These are phyloP conservation scores for Sporothrix pseudoabietina DNA, from an alignment of 2,329 filamentous ascomycete genomes.

Conservation along the genomic window DNA sequence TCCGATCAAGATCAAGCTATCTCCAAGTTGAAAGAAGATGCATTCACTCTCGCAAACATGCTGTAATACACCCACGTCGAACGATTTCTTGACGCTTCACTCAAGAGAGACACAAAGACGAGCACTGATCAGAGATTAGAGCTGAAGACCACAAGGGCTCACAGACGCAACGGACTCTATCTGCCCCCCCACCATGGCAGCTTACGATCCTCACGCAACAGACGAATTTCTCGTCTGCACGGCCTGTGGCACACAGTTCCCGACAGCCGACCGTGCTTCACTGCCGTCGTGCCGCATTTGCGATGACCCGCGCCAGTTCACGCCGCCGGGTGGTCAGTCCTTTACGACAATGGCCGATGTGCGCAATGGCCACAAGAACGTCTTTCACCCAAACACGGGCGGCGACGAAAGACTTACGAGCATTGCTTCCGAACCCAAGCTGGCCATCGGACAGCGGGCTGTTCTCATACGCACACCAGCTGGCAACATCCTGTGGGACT, in stretches of 20 bases:
- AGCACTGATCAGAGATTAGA: background rate
- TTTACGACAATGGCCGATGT: constrained; percentile 63
- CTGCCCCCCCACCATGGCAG: background rate
- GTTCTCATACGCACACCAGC: constrained; percentile 65
- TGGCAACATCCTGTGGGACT: constrained; percentile 81
- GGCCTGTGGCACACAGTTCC: constrained; percentile 71
- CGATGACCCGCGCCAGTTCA: constrained; percentile 72
- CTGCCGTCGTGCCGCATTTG: constrained; percentile 68
- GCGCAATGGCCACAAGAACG: constrained; percentile 53
- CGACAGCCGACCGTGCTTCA: constrained; percentile 50
- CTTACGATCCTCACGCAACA: constrained; percentile 31
- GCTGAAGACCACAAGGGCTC: background rate
- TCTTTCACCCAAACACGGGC: constrained; percentile 49
- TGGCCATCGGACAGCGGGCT: constrained; percentile 75
- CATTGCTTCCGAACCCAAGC: constrained; percentile 56
- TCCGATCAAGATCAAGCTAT: background rate
- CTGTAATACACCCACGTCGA: background rate
- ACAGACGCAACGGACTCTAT: background rate
- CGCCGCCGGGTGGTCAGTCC: constrained; percentile 63
- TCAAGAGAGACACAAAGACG: background rate
- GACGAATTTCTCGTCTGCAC: constrained; percentile 58
- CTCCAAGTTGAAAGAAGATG: background rate
- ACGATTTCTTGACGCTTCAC: background rate
- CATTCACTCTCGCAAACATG: background rate
- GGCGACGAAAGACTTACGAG: constrained; percentile 50